Evolutionary conservation across 768 basidiomycete species (phyloP), one percentile per base, ranked within the genome.

Genomic region (Boletus fagicola): DNA sequence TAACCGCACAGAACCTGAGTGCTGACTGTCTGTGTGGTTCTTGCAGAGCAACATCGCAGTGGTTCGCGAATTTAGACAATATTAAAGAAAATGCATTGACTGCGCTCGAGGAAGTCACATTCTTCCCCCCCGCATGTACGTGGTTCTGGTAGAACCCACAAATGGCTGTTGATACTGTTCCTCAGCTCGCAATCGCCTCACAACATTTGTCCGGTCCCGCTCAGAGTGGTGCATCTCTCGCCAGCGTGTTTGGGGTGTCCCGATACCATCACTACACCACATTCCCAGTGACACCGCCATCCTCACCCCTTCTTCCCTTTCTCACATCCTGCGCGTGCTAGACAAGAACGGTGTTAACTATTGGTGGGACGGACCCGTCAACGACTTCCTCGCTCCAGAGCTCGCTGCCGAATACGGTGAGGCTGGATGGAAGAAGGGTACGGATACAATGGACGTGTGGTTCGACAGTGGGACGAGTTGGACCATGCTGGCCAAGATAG

Each of bases 201-300:
- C 92, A 61, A 78, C 94, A 0, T 96, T 93, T 70, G 80, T 98
- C 51, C 82, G 77, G 2, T 88, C 88, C 0, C 91, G 96, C 12
- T 93, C 94, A 0, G 96, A 99, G 75, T 99, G 96, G 96, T 99
- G 96, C 67, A 98, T 99, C 54, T 98, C 96, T 40, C 88, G 96
- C 7, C 96, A 99, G 68, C 88, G 96, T 31, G 89, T 90, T 20
- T 99, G 96, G 96, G 96, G 96, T 20, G 92, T 97, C 1, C 96
- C 96, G 5, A 98, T 99, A 57, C 96, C 95, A 3, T 87, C 91
- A 3, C 74, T 99, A 2, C 81, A 93, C 66, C 84, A 88, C 66
- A 69, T 78, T 7, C 74, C 78, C 12, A 84, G 84, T 10, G 85
- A 84, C 54, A 75, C 77, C 31, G 83, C 89, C 5, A 71, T 91